Evolutionary conservation across 2,329 filamentous ascomycete genomes (phyloP), one percentile per base, ranked within the genome.

Genomic region (Neonectria punicea): DNA sequence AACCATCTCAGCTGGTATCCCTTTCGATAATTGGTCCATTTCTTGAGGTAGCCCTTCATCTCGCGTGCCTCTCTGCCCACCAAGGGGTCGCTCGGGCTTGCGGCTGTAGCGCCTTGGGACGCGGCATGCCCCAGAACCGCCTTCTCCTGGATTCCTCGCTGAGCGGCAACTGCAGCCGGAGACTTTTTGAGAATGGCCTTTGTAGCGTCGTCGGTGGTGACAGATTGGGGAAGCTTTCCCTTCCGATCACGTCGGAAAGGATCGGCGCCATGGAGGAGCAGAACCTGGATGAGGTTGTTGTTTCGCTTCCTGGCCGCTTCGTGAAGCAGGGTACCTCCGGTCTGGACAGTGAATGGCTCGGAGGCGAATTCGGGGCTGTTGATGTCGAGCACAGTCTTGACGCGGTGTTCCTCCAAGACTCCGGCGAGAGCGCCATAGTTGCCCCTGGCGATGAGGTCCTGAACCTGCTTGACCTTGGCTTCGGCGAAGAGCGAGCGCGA

Each of bases 31-130:
- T 99, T 99, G 53, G 96, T 99, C 96, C 96, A 99, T 79, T 99
- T 99, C 82, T 98, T 98, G 61, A 99, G 84, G 78, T 98, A 99
- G 7, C 96, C 96, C 82, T 97, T 98, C 93, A 99, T 98, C 80
- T 98, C 95, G 53, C 94, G 88, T 18, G 93, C 92, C 76, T 99
- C 96, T 70, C 95, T 94, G 16, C 92, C 91, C 28, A 92, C 92
- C 63, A 90, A 78, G 20, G 87, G 83, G 69, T 92, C 87, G 10
- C 86, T 83, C 16, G 89, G 84, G 2, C 82, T 80, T 28, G 87
- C 83, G 14, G 84, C 78, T 9, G 84, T 81, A 2, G 83, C 80
- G 6, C 85, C 85, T 66, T 91, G 87, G 0, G 86, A 86, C 9
- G 86, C 85, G 20, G 83, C 84, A 67, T 92, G 93, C 2, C 94